Conservation (phyloP, 192 early-diverging fungal genomes). For the Backusella australiensis region DNA sequence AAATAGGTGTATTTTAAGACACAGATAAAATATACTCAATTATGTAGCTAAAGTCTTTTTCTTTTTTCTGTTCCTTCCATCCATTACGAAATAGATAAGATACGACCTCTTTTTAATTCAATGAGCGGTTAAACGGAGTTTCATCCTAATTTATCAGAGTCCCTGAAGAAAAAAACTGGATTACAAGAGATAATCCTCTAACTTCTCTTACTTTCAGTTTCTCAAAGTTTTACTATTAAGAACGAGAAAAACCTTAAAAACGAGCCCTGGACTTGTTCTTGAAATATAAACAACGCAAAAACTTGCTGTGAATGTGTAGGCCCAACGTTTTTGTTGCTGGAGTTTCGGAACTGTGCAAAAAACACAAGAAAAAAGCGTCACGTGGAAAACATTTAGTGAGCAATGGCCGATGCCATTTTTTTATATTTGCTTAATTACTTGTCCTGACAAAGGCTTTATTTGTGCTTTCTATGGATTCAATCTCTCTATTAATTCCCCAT, state of each 20-base stretch:
- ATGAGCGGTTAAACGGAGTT: background rate
- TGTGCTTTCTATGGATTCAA: no score
- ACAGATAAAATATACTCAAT: background rate
- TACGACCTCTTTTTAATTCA: background rate
- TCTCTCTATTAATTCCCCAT: no score
- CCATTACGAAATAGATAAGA: conserved; percentile 2
- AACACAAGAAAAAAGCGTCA: background rate
- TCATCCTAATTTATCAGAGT: background rate
- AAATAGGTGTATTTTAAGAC: background rate
- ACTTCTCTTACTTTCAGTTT: background rate
- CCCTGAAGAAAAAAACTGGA: background rate
- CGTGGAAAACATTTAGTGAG: background rate
- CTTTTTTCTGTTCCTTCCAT: conserved; percentile 4
- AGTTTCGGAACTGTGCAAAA: background rate
- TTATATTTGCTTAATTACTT: background rate
- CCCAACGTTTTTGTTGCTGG: background rate
- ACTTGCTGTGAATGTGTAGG: background rate
- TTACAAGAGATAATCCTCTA: background rate
- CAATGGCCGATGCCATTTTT: background rate
- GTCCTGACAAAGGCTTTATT: no score
- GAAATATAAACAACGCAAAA: background rate
- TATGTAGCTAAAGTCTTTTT: background rate
- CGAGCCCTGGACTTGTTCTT: background rate
- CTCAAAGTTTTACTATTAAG: background rate
- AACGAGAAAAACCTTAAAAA: background rate